phyloP scores from a whole-genome alignment of 73 alveolate genomes.

The Paramecium caudatum region DNA sequence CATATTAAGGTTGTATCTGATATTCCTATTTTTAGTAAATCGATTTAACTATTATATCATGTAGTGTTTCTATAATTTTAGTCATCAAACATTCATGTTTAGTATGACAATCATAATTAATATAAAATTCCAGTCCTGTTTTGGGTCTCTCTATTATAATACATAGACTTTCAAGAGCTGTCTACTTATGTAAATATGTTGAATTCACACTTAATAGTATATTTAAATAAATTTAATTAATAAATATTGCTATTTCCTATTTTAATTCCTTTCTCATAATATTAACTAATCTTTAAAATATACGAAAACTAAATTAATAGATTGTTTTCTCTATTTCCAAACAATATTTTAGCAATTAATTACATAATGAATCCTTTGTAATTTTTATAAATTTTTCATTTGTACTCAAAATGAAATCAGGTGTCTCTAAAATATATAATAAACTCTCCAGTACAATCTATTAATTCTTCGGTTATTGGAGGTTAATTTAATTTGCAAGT shows the following conservation, averaged over 20 bases:
- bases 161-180: constrained; percentile 66
- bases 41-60: background rate
- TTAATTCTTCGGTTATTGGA: constrained; percentile 63
- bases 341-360: constrained; percentile 70
- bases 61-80: constrained; percentile 47
- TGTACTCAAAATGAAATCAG: constrained; percentile 54
- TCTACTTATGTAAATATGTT: constrained; percentile 39
- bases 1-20: constrained; percentile 18
- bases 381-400: constrained; percentile 53
- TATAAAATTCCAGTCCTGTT: constrained; percentile 71
- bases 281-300: constrained; percentile 36
- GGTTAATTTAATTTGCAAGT: background rate
- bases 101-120: constrained; percentile 69
- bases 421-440: constrained; percentile 63
- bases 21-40: constrained; percentile 2
- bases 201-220: constrained; percentile 70
- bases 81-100: constrained; percentile 68
- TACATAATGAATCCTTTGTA: constrained; percentile 61
- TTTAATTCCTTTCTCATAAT: constrained; percentile 56
- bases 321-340: constrained; percentile 68
- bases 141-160: constrained; percentile 52
- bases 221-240: constrained; percentile 66
- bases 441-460: constrained; percentile 47
- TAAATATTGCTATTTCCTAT: constrained; percentile 74
- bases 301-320: constrained; percentile 49